Evolutionary conservation across 192 early-diverging fungal species (phyloP).

Genomic region (Podila minutissima): DNA sequence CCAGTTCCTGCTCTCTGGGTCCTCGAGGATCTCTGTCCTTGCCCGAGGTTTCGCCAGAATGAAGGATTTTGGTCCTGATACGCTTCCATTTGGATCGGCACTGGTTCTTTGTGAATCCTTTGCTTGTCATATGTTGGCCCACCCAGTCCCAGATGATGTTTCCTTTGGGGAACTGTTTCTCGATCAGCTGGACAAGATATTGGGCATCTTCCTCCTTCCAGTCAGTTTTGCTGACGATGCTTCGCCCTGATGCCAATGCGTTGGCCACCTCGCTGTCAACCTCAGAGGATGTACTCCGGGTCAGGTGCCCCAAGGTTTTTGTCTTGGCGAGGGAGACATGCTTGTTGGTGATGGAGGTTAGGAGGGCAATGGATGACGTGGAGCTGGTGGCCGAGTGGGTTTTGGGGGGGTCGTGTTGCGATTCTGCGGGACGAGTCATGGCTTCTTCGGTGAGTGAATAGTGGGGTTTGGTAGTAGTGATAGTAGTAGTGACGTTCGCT

Average conservation of each 20-base stretch:
- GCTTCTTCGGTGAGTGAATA: not conserved
- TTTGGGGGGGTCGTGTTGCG: constrained; percentile 2
- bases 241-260: constrained; percentile 45
- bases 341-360: constrained; percentile 24
- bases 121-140: constrained; percentile 43
- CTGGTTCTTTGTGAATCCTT: constrained; percentile 45
- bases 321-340: constrained; percentile 32
- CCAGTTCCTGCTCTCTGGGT: constrained; percentile 13
- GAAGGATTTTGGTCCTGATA: constrained; percentile 40
- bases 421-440: not conserved
- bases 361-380: constrained; percentile 20
- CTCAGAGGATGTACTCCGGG: constrained; percentile 45
- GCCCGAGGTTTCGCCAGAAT: constrained; percentile 15
- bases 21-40: constrained; percentile 29
- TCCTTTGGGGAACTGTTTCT: constrained; percentile 47
- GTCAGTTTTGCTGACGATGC: constrained; percentile 46
- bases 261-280: constrained; percentile 45
- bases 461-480: not conserved
- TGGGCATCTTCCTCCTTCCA: constrained; percentile 52
- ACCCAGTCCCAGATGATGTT: constrained; percentile 55
- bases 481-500: not conserved
- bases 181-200: constrained; percentile 40
- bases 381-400: constrained; percentile 40
- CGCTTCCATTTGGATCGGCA: constrained; percentile 53
- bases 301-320: constrained; percentile 35